Percentiles rank a stretch among this genome's conserved stretches.
These are phyloP conservation scores for Sesbania bispinosa DNA, from an alignment of 306 rosid species.

Conservation along the genomic window DNA sequence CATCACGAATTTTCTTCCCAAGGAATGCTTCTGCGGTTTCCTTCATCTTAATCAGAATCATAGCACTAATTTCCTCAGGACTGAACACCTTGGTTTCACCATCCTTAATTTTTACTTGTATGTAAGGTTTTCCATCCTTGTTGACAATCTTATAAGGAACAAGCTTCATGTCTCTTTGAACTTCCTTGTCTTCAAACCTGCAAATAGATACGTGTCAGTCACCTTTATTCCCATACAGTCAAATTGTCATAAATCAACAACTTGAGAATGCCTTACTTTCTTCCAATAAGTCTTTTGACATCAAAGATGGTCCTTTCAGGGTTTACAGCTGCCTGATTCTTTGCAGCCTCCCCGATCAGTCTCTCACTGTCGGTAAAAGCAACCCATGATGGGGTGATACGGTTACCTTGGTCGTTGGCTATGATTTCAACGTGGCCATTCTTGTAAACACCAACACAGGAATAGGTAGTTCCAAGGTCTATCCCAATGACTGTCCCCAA, in stretches of 20 bases:
- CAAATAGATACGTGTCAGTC: background rate
- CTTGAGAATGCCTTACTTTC: constrained; percentile 56
- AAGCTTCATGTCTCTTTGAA: constrained; percentile 85
- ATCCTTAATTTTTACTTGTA: constrained; percentile 78
- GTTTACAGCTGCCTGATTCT: constrained; percentile 97
- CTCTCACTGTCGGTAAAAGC: constrained; percentile 86
- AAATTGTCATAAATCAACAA: background rate
- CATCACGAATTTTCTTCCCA: constrained; percentile 85
- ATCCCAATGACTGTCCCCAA: constrained; percentile 96
- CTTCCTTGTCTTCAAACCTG: constrained; percentile 94
- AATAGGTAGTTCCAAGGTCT: constrained; percentile 95
- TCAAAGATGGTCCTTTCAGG: constrained; percentile 94
- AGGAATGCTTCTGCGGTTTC: constrained; percentile 98
- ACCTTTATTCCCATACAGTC: background rate
- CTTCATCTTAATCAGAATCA: constrained; percentile 86
- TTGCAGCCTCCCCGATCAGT: constrained; percentile 98
- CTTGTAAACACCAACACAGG: constrained; percentile 97
- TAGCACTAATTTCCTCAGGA: constrained; percentile 96
- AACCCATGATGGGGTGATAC: constrained; percentile 99
- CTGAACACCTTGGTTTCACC: constrained; percentile 97
- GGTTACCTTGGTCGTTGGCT: constrained; percentile 99
- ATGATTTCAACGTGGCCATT: constrained; percentile 97
- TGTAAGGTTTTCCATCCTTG: constrained; percentile 96
- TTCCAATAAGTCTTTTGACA: constrained; percentile 94
- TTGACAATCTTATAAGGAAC: constrained; percentile 91